phyloP scores from a whole-genome alignment of 495 filamentous ascomycete genomes.

The Rhizodiscina lignyota region DNA sequence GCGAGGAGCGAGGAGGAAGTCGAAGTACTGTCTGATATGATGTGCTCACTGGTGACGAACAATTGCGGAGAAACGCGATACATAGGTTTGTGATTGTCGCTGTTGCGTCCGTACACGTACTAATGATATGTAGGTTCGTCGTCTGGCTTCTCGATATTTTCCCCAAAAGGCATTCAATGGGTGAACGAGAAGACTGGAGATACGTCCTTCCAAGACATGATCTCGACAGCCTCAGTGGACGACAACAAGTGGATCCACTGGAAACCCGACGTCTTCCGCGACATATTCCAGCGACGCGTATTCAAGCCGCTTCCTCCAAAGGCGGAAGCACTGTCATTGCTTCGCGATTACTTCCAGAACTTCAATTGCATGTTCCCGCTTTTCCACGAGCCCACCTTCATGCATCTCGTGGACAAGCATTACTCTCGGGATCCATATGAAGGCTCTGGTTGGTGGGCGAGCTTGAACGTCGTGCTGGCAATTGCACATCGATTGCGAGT shows the following conservation, averaged over 20 bases:
- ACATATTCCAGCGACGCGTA: slow-evolving; percentile 77
- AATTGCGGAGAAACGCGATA: slow-evolving; percentile 91
- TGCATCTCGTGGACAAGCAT: slow-evolving; percentile 85
- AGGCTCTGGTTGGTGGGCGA: slow-evolving; percentile 96
- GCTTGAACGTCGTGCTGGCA: slow-evolving; percentile 82
- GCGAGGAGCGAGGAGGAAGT: slow-evolving; percentile 41
- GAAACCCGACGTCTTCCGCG: slow-evolving; percentile 88
- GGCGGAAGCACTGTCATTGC: slow-evolving; percentile 60
- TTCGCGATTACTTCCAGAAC: slow-evolving; percentile 91
- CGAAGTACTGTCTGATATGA: slow-evolving; percentile 89
- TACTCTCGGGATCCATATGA: slow-evolving; percentile 89
- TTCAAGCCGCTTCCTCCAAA: slow-evolving; percentile 70
- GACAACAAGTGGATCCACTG: slow-evolving; percentile 91
- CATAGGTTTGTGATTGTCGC: slow-evolving; percentile 59
- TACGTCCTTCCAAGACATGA: slow-evolving; percentile 88
- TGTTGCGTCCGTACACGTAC: no score
- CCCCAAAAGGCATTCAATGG: slow-evolving; percentile 95
- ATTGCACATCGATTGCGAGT: slow-evolving; percentile 82
- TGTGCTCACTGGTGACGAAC: slow-evolving; percentile 97
- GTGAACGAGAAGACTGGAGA: slow-evolving; percentile 97
- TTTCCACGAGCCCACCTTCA: slow-evolving; percentile 95
- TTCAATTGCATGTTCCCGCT: slow-evolving; percentile 98
- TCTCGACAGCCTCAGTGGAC: slow-evolving; percentile 59
- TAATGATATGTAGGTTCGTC: slow-evolving; percentile 75
- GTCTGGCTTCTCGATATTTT: slow-evolving; percentile 96